Evolutionary conservation across 1,139 yeast genomes (phyloP).

Genomic region (Saccharomyces hybrid): DNA sequence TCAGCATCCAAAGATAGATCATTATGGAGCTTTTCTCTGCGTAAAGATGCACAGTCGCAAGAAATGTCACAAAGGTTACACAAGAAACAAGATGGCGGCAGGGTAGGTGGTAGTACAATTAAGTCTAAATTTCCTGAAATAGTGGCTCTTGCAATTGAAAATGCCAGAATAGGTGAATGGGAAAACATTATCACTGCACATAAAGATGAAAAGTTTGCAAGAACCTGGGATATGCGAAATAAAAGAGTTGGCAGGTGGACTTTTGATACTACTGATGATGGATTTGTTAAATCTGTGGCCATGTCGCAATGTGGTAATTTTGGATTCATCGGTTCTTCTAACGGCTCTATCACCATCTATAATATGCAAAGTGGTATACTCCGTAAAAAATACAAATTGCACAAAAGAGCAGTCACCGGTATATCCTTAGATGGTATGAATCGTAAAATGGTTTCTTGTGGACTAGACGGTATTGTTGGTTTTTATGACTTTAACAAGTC

Average conservation of each 20-base stretch:
- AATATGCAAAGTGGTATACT: constrained; percentile 84
- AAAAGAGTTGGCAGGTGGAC: constrained; percentile 75
- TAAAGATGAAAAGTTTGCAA: constrained; percentile 71
- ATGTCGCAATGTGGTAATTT: constrained; percentile 94
- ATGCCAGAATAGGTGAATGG: constrained; percentile 85
- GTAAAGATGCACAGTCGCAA: constrained; percentile 95
- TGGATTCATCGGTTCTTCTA: constrained; percentile 83
- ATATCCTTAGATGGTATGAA: constrained; percentile 86
- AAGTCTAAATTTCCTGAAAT: constrained; percentile 67
- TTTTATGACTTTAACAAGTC: constrained; percentile 79
- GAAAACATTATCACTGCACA: constrained; percentile 91
- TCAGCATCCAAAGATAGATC: constrained; percentile 85
- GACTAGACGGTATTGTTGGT: constrained; percentile 83
- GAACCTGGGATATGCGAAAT: constrained; percentile 84
- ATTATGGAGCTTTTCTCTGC: constrained; percentile 82
- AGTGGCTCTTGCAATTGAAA: constrained; percentile 61
- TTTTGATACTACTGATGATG: constrained; percentile 66
- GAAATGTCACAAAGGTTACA: constrained; percentile 77
- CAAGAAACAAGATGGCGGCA: constrained; percentile 45
- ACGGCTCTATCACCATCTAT: constrained; percentile 82
- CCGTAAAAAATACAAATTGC: constrained; percentile 58
- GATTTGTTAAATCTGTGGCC: constrained; percentile 71
- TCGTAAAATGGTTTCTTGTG: constrained; percentile 74
- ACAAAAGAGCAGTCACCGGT: constrained; percentile 80
- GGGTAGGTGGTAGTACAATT: constrained; percentile 48